Evolutionary conservation across 1,139 yeast species (phyloP).

Genomic region (Kodamaea sp.): DNA sequence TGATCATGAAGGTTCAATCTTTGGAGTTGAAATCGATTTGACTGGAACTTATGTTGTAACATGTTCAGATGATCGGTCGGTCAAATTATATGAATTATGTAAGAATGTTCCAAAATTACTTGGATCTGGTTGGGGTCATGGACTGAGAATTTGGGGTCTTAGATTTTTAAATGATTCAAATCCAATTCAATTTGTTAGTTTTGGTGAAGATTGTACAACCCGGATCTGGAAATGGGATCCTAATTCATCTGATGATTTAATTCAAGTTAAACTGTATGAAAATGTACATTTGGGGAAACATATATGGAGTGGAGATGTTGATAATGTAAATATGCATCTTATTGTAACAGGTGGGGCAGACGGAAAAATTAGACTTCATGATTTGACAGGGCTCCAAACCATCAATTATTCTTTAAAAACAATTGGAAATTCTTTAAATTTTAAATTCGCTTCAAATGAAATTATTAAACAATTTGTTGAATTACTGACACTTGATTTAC

Average conservation of each 20-base stretch:
- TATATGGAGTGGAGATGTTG: slow-evolving; percentile 77
- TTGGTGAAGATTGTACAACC: slow-evolving; percentile 89
- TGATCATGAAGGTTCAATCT: slow-evolving; percentile 88
- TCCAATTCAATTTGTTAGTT: slow-evolving; percentile 50
- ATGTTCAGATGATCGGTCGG: slow-evolving; percentile 92
- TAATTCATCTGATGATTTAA: slow-evolving; percentile 18
- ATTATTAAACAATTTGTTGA: slow-evolving; percentile 59
- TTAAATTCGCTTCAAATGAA: slow-evolving; percentile 44
- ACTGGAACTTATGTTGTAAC: slow-evolving; percentile 59
- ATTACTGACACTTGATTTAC: slow-evolving; percentile 29
- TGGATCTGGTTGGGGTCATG: slow-evolving; percentile 94
- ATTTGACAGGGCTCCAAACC: slow-evolving; percentile 26
- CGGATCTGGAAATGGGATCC: slow-evolving; percentile 62
- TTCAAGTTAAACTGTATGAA: slow-evolving; percentile 36
- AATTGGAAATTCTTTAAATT: slow-evolving; percentile 15
- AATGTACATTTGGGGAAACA: slow-evolving; percentile 81
- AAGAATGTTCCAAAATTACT: slow-evolving; percentile 45
- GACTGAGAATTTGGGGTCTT: slow-evolving; percentile 87
- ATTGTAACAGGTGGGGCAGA: slow-evolving; percentile 88
- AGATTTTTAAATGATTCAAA: slow-evolving; percentile 43
- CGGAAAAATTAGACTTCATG: slow-evolving; percentile 68
- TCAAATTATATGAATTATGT: slow-evolving; percentile 65
- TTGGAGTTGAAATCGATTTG: slow-evolving; percentile 65
- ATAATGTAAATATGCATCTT: slow-evolving; percentile 33
- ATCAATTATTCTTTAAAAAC: no score